Conservation (phyloP, 2,329 filamentous ascomycete species). For the Monosporascus ibericus region DNA sequence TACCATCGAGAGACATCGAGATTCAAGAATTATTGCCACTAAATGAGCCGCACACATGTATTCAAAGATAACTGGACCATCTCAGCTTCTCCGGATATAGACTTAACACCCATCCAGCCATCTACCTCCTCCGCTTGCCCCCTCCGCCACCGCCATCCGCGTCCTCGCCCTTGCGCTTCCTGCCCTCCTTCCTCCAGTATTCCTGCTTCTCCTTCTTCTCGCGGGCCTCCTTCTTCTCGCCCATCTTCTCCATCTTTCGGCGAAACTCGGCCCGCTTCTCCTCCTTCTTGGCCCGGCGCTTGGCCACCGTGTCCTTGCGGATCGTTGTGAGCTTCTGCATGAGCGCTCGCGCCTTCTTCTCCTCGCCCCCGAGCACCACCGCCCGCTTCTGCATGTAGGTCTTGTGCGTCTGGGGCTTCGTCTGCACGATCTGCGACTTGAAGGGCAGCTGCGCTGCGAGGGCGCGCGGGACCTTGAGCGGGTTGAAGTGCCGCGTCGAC, state of each 20-base stretch:
- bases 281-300: constrained; percentile 79
- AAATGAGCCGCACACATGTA: too few relatives aligned
- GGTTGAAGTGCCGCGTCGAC: constrained; percentile 68
- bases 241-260: constrained; percentile 73
- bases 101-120: background rate
- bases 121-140: background rate
- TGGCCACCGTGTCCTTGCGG: constrained; percentile 83
- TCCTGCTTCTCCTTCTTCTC: constrained; percentile 92
- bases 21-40: too few relatives aligned
- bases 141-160: constrained; percentile 32
- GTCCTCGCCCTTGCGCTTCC: constrained; percentile 47
- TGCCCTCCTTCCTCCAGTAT: constrained; percentile 87
- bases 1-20: too few relatives aligned
- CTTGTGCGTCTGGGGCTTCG: constrained; percentile 69
- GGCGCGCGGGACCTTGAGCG: constrained; percentile 68
- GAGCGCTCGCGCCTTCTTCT: constrained; percentile 80
- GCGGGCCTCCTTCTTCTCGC: constrained; percentile 77
- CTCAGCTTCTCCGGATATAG: too few relatives aligned
- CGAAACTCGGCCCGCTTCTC: constrained; percentile 74
- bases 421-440: constrained; percentile 82
- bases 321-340: constrained; percentile 91
- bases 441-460: constrained; percentile 82
- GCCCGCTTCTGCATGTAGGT: constrained; percentile 96
- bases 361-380: constrained; percentile 78
- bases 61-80: too few relatives aligned